Base-by-base conservation (phyloP, 2,329 filamentous ascomycete genomes). In the Cercospora zeae-maydis region DNA sequence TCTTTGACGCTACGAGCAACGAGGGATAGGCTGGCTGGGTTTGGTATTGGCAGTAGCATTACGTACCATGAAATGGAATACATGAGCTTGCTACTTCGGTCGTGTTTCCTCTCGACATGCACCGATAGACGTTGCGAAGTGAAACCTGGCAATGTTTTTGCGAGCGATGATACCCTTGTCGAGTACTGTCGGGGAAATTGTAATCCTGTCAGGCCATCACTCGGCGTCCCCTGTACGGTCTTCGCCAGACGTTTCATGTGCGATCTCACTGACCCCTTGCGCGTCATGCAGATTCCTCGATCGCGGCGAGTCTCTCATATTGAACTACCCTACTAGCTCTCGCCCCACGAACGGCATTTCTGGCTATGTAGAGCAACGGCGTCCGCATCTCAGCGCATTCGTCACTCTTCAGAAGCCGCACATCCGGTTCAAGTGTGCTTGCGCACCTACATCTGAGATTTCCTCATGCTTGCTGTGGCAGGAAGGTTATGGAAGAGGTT, bases 1-100 rank as follows among this genome's bases (percentile, higher is more conserved):
- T n/a, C 49, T 61, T 45, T 61, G 58, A 53, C 27, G 49, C 49
- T 61, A 36, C 49, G 36, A 55, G 58, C 49, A 54, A 61, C 37
- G 49, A 55, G 49, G 51, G 16, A 61, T 34, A 39, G 58, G 51
- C 58, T 45, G 49, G 58, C 49, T 61, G 49, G 10, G 16, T 55
- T 33, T 42, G 49, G 49, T 42, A 45, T 53, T 45, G 34, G 49
- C 13, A 56, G 53, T 55, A 61, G 51, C 36, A 45, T 54, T 61
- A 61, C 33, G 49, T 54, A 61, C 37, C 49, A 61, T 19, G 37
- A 34, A 61, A 61, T 61, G 58, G 19, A 54, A 33, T 55, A 27
- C 58, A 60, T 60, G 33, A 59, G 47, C 47, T 27, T 27, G 24
- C n/a, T 31, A 30, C 47, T 51, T 11, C 39, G 2, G 5, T 6